Base-by-base conservation (phyloP, 129 eudicot species). In the Lactuca sativa region DNA sequence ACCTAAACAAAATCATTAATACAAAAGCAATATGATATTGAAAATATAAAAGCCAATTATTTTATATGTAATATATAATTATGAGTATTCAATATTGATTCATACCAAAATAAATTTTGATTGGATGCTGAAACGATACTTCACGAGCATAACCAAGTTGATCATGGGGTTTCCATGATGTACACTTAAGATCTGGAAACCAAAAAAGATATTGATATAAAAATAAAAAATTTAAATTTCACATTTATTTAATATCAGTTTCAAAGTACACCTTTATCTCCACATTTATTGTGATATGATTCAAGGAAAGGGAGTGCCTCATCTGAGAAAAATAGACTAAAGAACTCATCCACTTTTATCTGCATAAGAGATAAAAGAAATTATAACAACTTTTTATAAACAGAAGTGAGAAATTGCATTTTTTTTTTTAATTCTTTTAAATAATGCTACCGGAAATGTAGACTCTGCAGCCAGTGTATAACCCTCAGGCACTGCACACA, bases 51-150 rank as follows among this genome's bases (percentile, higher is more conserved):
- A 55, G 64, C 65, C 69, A 63, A 38, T 55, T 57, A 21, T 55
- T 25, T 25, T 25, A 25, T 25, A 25, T 1, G 2, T 25, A 25
- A 25, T 25, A 25, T 25, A 25, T 25, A 25, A 25, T 25, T 25
- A 25, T 25, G 30, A 25, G 2, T 25, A 25, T 25, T 25, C 30
- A 25, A 1, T 25, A 25, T 25, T 25, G 30, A 25, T 25, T 0
- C 14, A 43, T 88, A 89, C 98, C 98, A 72, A 93, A 83, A 79
- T 93, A 93, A 6, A 93, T 65, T 79, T 93, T 93, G 41, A 93
- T 89, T 37, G 98, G 98, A 80, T 93, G 98, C 69, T 86, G 95
- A 77, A 93, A 93, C 25, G 95, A 84, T 55, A 79, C 78, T 59
- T 89, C 92, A 77, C 98, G 98, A 59, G 85, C 72, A 64, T 85